These are phyloP conservation scores for Raddia guianensis DNA, from an alignment of 176 grass and related monocot species.

Conservation along the genomic window DNA sequence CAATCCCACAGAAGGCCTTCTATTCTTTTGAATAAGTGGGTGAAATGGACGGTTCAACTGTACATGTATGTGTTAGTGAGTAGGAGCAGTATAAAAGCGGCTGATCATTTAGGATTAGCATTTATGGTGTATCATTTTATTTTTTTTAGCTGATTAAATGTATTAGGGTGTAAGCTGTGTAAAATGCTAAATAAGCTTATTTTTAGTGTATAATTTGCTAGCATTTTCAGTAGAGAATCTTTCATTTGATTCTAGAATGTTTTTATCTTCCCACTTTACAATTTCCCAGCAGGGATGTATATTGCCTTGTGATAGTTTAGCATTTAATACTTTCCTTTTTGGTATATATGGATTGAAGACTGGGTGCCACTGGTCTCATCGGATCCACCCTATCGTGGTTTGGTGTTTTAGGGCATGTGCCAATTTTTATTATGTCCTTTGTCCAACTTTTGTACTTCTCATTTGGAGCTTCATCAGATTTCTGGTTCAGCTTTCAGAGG, in stretches of 20 bases:
- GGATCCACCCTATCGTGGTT: not conserved
- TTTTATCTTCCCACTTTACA: not conserved
- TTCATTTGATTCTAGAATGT: not conserved
- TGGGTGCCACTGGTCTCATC: not conserved
- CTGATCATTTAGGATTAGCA: constrained; percentile 44
- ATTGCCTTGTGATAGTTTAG: constrained; percentile 16
- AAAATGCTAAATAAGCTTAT: constrained; percentile 46
- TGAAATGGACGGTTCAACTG: constrained; percentile 49
- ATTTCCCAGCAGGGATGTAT: not conserved
- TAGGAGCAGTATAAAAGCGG: constrained; percentile 36
- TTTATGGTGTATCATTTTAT: constrained; percentile 35
- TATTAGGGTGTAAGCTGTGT: constrained; percentile 34
- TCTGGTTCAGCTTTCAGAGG: not conserved
- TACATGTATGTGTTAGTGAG: constrained; percentile 55
- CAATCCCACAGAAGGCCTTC: constrained; percentile 34
- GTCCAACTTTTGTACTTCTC: not conserved
- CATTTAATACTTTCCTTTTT: not conserved
- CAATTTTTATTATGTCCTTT: not conserved
- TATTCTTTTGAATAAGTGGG: constrained; percentile 54
- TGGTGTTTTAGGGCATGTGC: not conserved
- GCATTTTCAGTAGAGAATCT: not conserved
- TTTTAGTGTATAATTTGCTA: constrained; percentile 37
- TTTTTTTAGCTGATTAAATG: constrained; percentile 35
- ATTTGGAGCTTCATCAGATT: not conserved
- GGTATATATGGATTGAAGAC: not conserved